phyloP scores from a whole-genome alignment of 345 rosid species.

The Schrenkiella parvula region DNA sequence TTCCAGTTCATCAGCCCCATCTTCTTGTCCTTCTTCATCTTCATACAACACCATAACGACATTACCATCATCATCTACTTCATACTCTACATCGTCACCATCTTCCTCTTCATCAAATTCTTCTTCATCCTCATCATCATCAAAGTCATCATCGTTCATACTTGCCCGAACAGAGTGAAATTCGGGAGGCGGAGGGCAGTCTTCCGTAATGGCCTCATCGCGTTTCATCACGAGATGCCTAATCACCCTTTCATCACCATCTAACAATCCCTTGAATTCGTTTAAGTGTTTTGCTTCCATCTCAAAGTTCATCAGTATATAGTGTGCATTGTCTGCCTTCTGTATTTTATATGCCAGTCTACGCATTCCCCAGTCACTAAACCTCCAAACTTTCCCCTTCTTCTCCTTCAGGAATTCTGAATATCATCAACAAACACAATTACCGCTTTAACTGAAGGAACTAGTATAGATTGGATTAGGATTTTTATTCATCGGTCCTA shows the following conservation, averaged over 20 bases:
- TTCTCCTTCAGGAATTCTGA: slow-evolving; percentile 78
- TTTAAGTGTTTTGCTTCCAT: slow-evolving; percentile 76
- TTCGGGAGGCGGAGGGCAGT: slow-evolving; percentile 86
- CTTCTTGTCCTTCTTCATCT: slow-evolving; percentile 28
- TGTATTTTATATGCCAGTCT: slow-evolving; percentile 83
- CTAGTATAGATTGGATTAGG: background rate
- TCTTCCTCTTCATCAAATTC: slow-evolving; percentile 41
- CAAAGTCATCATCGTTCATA: slow-evolving; percentile 48
- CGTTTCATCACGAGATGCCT: slow-evolving; percentile 88
- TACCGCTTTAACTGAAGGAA: background rate
- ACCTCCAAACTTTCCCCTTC: slow-evolving; percentile 81
- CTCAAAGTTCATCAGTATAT: slow-evolving; percentile 93
- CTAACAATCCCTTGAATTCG: slow-evolving; percentile 75
- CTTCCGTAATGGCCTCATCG: slow-evolving; percentile 67
- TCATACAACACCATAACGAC: slow-evolving; percentile 32
- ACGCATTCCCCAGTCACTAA: slow-evolving; percentile 92
- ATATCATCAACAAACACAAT: background rate
- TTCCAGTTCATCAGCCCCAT: slow-evolving; percentile 6
- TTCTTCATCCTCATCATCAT: slow-evolving; percentile 48
- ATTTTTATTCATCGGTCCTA: background rate
- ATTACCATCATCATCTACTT: slow-evolving; percentile 35
- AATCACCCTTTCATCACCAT: slow-evolving; percentile 77
- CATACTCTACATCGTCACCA: slow-evolving; percentile 24
- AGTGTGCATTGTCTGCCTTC: slow-evolving; percentile 77
- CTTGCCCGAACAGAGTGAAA: slow-evolving; percentile 54